Evolutionary conservation across 2,329 filamentous ascomycete species (phyloP).

Genomic region (Gaeumannomyces tritici): DNA sequence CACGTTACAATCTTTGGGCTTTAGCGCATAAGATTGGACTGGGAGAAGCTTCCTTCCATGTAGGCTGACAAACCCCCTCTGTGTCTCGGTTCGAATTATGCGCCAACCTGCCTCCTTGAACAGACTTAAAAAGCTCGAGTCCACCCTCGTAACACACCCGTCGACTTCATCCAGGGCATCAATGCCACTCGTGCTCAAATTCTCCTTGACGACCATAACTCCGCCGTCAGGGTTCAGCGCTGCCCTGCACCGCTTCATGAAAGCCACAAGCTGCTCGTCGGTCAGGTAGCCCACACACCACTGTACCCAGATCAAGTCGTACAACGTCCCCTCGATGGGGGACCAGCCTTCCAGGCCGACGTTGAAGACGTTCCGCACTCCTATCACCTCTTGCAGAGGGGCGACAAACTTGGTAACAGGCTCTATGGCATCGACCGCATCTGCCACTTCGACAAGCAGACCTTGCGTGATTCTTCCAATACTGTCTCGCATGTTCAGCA

Average conservation of each 20-base stretch:
- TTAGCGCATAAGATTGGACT: conserved; percentile 4
- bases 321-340: conserved; percentile 34
- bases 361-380: conserved; percentile 55
- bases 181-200: conserved; percentile 43
- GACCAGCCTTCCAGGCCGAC: conserved; percentile 64
- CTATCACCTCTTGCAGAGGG: conserved; percentile 44
- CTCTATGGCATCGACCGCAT: conserved; percentile 70
- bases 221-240: conserved; percentile 26
- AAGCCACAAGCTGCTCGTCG: conserved; percentile 59
- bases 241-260: conserved; percentile 49
- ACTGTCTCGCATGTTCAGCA: conserved; percentile 25
- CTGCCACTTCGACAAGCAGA: conserved; percentile 59
- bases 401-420: conserved; percentile 75
- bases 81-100: conserved; percentile 4
- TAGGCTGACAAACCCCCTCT: conserved; percentile 2
- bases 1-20: not conserved
- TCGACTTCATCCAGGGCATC: conserved; percentile 70
- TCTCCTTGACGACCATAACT: conserved; percentile 73
- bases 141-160: conserved; percentile 58
- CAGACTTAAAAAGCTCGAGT: conserved; percentile 3
- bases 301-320: conserved; percentile 80
- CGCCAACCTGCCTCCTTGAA: not conserved
- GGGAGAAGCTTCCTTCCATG: conserved; percentile 4
- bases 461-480: conserved; percentile 76
- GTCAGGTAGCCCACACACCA: conserved; percentile 81